These are phyloP conservation scores for Stereum hirsutum DNA, from an alignment of 1,284 basidiomycete genomes.

Conservation along the genomic window DNA sequence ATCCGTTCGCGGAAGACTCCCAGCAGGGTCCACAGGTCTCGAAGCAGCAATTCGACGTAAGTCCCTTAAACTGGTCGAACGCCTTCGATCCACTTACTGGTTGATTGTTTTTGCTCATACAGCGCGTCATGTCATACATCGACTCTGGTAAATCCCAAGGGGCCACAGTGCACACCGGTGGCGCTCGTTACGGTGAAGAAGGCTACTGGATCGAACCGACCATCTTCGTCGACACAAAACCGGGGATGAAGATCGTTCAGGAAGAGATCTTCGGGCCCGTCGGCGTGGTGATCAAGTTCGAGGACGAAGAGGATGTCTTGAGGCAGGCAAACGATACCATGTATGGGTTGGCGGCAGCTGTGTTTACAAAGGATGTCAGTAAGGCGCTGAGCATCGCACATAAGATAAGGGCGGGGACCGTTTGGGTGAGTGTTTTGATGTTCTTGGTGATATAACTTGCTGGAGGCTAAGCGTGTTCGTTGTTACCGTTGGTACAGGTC, in stretches of 20 bases:
- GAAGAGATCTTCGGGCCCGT: constrained; percentile 94
- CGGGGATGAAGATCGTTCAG: constrained; percentile 79
- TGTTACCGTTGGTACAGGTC: constrained; percentile 30
- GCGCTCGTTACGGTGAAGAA: constrained; percentile 63
- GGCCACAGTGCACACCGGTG: constrained; percentile 76
- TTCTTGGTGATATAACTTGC: no score
- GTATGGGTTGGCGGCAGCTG: constrained; percentile 82
- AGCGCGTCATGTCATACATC: constrained; percentile 87
- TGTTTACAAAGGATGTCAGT: constrained; percentile 78
- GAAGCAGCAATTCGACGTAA: constrained; percentile 53
- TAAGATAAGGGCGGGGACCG: constrained; percentile 76
- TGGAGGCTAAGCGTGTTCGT: constrained; percentile 3
- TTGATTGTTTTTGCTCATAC: constrained; percentile 23
- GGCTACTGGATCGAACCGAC: constrained; percentile 80
- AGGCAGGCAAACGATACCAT: constrained; percentile 76
- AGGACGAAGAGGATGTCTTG: constrained; percentile 56
- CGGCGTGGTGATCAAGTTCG: constrained; percentile 66
- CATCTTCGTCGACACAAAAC: constrained; percentile 73
- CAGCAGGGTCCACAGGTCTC: constrained; percentile 88
- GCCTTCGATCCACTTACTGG: no score
- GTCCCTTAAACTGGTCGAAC: constrained; percentile 7
- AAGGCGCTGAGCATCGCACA: constrained; percentile 71
- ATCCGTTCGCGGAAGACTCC: constrained; percentile 67
- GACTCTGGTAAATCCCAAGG: constrained; percentile 77
- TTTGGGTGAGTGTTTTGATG: constrained; percentile 40